phyloP scores from a whole-genome alignment of 768 basidiomycete species.

The Artomyces pyxidatus region DNA sequence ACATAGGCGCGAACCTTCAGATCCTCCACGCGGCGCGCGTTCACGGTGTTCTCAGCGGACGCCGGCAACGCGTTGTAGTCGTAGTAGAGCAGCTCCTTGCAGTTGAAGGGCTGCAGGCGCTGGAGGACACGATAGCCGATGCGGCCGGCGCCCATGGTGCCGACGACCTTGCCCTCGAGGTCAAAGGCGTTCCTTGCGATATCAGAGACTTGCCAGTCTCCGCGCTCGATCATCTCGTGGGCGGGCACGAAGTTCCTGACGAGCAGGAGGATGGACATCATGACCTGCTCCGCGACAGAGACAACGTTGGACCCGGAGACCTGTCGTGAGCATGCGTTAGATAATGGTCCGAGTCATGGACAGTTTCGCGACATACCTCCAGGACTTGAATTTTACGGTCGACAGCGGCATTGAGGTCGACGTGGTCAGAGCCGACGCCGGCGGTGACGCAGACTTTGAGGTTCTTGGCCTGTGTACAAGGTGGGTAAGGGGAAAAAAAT shows the following conservation, averaged over 20 bases:
- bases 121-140: neutral
- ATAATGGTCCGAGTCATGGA: no score
- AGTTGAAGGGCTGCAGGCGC: neutral
- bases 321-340: no score
- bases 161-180: neutral
- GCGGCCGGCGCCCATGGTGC: neutral
- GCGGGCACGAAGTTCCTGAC: slow-evolving; percentile 35
- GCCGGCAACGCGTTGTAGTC: slow-evolving; percentile 28
- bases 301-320: slow-evolving; percentile 25
- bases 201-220: slow-evolving; percentile 34
- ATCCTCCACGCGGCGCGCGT: slow-evolving; percentile 21
- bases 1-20: neutral
- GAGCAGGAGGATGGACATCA: slow-evolving; percentile 35
- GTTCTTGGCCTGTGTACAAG: slow-evolving; percentile 54
- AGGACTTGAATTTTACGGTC: slow-evolving; percentile 51
- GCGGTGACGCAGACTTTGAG: slow-evolving; percentile 82
- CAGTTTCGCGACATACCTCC: no score
- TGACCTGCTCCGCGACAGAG: slow-evolving; percentile 35
- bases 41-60: slow-evolving; percentile 27
- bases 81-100: slow-evolving; percentile 29
- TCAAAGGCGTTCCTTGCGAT: slow-evolving; percentile 29
- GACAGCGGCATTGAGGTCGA: neutral
- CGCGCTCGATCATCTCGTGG: slow-evolving; percentile 29
- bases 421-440: slow-evolving; percentile 19
- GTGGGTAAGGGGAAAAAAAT: neutral